phyloP scores from a whole-genome alignment of 495 filamentous ascomycete genomes.

The Amniculicola lignicola region DNA sequence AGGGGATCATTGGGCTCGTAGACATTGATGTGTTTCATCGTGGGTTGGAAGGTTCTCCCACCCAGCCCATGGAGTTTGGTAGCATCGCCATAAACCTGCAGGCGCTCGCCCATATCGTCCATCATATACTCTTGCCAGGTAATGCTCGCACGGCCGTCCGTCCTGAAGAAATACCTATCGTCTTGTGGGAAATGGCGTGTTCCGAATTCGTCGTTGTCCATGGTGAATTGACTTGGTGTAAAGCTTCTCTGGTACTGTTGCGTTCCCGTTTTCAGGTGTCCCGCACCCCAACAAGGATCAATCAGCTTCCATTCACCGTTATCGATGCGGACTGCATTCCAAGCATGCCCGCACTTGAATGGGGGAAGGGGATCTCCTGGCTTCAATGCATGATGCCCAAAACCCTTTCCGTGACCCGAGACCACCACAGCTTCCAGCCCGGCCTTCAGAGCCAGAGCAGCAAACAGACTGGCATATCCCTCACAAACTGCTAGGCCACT shows the following conservation, averaged over 20 bases:
- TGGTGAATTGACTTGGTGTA: constrained; percentile 66
- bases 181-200: constrained; percentile 72
- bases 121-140: constrained; percentile 78
- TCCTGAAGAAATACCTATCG: constrained; percentile 63
- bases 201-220: constrained; percentile 79
- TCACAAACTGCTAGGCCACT: constrained; percentile 83
- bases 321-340: constrained; percentile 89
- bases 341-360: constrained; percentile 66
- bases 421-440: constrained; percentile 71
- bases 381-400: constrained; percentile 57
- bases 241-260: constrained; percentile 65
- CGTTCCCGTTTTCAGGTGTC: constrained; percentile 51
- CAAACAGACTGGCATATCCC: constrained; percentile 84
- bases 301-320: constrained; percentile 85
- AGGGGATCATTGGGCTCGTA: constrained; percentile 46
- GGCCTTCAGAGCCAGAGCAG: constrained; percentile 65
- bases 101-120: constrained; percentile 50
- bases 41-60: constrained; percentile 60
- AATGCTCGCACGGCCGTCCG: constrained; percentile 53
- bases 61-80: constrained; percentile 60
- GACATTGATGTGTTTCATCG: constrained; percentile 55
- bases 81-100: constrained; percentile 51
- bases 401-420: constrained; percentile 83
- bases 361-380: constrained; percentile 59
- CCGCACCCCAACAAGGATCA: constrained; percentile 91